These are phyloP conservation scores for Rhizopogon rudus DNA, from an alignment of 768 basidiomycete genomes.

Conservation along the genomic window DNA sequence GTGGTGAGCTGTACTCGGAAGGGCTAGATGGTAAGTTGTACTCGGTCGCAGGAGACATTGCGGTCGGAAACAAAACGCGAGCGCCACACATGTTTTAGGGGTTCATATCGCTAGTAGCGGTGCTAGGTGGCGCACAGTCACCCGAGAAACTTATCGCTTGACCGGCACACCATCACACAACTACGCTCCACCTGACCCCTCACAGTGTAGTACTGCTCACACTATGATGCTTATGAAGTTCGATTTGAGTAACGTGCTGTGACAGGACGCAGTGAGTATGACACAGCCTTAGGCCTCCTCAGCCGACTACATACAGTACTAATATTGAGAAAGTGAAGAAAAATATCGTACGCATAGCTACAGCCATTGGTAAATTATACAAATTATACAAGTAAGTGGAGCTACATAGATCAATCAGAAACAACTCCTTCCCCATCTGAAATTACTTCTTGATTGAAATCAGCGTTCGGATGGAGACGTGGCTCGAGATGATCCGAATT, in stretches of 20 bases:
- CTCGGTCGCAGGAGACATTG: background rate
- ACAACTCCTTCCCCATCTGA: conserved; percentile 19
- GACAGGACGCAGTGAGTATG: no score
- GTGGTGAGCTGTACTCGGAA: background rate
- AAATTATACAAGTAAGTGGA: conserved; percentile 3
- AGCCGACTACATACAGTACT: background rate
- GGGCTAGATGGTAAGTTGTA: conserved; percentile 8
- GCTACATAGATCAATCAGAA: conserved; percentile 10
- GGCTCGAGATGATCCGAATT: conserved; percentile 18
- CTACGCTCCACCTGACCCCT: no score
- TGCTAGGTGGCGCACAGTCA: no score
- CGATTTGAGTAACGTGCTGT: no score
- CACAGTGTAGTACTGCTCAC: no score
- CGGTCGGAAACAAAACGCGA: background rate
- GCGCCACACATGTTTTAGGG: background rate
- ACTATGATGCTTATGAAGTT: no score
- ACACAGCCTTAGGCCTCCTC: no score
- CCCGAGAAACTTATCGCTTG: no score
- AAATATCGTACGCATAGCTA: background rate
- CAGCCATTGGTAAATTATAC: background rate
- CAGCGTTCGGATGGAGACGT: conserved; percentile 8
- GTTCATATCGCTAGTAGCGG: background rate
- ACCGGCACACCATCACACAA: no score
- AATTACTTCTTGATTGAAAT: conserved; percentile 8
- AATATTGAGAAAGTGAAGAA: background rate